Percentiles rank a stretch among this genome's conserved stretches.
Conservation (phyloP, 805 yeast species). For the Hanseniaspora lachancei region DNA sequence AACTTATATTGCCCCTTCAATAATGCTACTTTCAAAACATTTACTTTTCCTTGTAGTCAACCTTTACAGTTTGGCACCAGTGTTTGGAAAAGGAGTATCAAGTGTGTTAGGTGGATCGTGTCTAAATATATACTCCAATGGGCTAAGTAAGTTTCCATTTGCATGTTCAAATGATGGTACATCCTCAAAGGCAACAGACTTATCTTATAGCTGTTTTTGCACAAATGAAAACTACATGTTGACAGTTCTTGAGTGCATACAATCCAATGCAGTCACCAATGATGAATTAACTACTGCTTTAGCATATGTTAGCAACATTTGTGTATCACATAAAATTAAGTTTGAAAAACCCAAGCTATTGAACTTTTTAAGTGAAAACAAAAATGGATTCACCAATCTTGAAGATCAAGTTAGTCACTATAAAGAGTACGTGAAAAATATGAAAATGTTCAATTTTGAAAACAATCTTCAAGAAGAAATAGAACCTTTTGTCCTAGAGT, state of each 20-base stretch:
- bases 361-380: conserved; percentile 16
- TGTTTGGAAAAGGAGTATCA: background rate
- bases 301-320: conserved; percentile 26
- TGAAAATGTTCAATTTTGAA: conserved; percentile 20
- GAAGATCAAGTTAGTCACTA: background rate
- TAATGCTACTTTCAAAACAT: background rate
- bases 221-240: conserved; percentile 26
- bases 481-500: conserved; percentile 16
- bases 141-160: conserved; percentile 26
- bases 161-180: conserved; percentile 19
- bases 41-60: background rate
- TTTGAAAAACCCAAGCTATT: conserved; percentile 24
- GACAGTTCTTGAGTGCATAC: conserved; percentile 28
- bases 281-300: conserved; percentile 24
- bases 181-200: conserved; percentile 20
- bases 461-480: conserved; percentile 16
- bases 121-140: conserved; percentile 24
- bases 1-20: background rate
- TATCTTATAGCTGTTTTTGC: conserved; percentile 29
- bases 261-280: conserved; percentile 22
- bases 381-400: background rate
- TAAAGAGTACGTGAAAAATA: background rate
- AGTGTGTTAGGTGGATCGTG: conserved; percentile 30
- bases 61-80: background rate
- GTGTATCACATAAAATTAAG: conserved; percentile 24